Evolutionary conservation across 352 stramenopile species (phyloP).

Genomic region (Globisporangium solare): DNA sequence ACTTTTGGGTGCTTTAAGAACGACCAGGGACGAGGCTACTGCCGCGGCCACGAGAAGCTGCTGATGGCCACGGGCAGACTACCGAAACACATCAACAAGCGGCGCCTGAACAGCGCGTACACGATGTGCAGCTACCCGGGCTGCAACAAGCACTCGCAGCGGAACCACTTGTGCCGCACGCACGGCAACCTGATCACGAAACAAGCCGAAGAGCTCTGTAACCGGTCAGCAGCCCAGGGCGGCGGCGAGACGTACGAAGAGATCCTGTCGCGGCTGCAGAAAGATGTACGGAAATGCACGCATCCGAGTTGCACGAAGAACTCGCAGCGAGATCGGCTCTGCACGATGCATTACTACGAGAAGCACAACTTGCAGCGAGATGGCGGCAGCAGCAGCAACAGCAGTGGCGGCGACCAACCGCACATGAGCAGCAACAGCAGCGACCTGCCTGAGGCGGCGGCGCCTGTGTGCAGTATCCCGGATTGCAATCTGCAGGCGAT

Average conservation of each 20-base stretch:
- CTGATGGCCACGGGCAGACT: slow-evolving; percentile 78
- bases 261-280: slow-evolving; percentile 63
- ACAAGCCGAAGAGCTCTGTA: slow-evolving; percentile 65
- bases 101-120: slow-evolving; percentile 84
- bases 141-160: slow-evolving; percentile 82
- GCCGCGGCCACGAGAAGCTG: slow-evolving; percentile 80
- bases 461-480: slow-evolving; percentile 12
- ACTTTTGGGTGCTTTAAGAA: slow-evolving; percentile 85
- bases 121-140: slow-evolving; percentile 86
- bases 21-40: slow-evolving; percentile 82
- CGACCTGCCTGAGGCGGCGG: not conserved
- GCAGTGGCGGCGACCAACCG: slow-evolving; percentile 4
- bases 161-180: slow-evolving; percentile 80
- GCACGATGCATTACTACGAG: slow-evolving; percentile 79
- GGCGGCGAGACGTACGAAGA: slow-evolving; percentile 54
- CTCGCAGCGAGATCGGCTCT: slow-evolving; percentile 80
- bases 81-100: slow-evolving; percentile 74
- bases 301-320: slow-evolving; percentile 82
- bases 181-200: slow-evolving; percentile 78
- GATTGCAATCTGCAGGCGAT: slow-evolving; percentile 19
- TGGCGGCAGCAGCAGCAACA: not conserved
- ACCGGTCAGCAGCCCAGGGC: slow-evolving; percentile 17
- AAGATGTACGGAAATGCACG: slow-evolving; percentile 73
- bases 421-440: not conserved
- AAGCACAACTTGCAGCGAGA: slow-evolving; percentile 51